Evolutionary conservation across 2,329 filamentous ascomycete species (phyloP), one percentile per base, ranked within the genome.

Genomic region (Chaetothyriales sp.): DNA sequence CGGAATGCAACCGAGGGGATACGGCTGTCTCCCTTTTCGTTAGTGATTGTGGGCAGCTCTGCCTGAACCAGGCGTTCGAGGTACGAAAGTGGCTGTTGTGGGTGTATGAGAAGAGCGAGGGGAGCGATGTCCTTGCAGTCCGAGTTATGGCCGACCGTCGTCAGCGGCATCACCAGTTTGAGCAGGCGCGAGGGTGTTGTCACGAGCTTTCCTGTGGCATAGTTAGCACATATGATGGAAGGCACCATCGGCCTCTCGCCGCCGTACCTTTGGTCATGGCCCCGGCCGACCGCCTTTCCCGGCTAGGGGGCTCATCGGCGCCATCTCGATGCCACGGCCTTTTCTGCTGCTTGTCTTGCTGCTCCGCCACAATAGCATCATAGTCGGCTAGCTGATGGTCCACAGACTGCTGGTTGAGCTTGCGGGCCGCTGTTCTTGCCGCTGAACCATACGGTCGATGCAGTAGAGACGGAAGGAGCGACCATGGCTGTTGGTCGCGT

Each of bases 61-160:
- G 87, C 85, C 64, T 95, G 89, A 46, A 95, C 89, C 2, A 95
- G 72, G 7, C 87, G 80, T 66, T 94, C 87, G 44, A 95, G 80
- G 65, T 95, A 94, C 7, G 87, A 94, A 2, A 95, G 75, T 0
- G 89, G 89, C 64, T 95, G 89, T 56, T 94, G 86, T 0, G 89
- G 89, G 61, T 95, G 89, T 0, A 95, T 77, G 1, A 95, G 78
- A 0, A 95, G 76, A 0, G 89, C 89, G 10, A 95, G 73, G 0
- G 89, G 88, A 60, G 94, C 86, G n/a, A 90, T 80, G 47, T 82
- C 77, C 15, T 85, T 83, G 52, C 80, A 74, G 56, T 82, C 77
- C 1, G 70, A 69, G 56, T 78, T 76, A 28, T 73, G 72, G 52
- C 82, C 80, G 46, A 73, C 68, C 0, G 78, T 82, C 0, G 79